phyloP scores from a whole-genome alignment of 2,329 filamentous ascomycete species.

The Dryadomyces quercivorus region DNA sequence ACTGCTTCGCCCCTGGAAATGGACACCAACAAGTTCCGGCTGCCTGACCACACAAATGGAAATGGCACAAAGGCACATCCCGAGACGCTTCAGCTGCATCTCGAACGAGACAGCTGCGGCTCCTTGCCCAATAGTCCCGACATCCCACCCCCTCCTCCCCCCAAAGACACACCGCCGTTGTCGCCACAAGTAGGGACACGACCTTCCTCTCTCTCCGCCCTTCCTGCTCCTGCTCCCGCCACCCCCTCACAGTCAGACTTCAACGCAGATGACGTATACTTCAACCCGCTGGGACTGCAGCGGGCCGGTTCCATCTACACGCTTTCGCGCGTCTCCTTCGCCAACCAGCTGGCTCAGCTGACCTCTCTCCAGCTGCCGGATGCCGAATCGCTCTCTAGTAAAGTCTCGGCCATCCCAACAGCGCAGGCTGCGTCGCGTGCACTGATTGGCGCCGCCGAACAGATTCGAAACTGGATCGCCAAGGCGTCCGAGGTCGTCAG shows the following conservation, averaged over 20 bases:
- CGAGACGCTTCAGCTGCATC: constrained; percentile 44
- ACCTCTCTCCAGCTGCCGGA: constrained; percentile 84
- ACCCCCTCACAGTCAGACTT: constrained; percentile 23
- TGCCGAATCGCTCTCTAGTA: constrained; percentile 68
- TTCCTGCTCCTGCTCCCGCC: neutral
- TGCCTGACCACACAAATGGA: constrained; percentile 58
- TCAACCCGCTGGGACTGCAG: constrained; percentile 51
- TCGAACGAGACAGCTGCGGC: constrained; percentile 31
- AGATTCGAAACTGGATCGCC: constrained; percentile 87
- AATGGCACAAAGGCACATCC: constrained; percentile 53
- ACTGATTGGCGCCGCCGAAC: constrained; percentile 75
- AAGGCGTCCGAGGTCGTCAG: constrained; percentile 84
- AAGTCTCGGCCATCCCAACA: constrained; percentile 73
- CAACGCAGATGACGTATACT: constrained; percentile 46
- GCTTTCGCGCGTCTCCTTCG: constrained; percentile 81
- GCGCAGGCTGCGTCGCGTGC: constrained; percentile 74
- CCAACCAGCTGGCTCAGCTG: constrained; percentile 82
- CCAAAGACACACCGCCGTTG: constrained; percentile 40
- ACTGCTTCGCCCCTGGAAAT: constrained; percentile 41
- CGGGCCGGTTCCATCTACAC: constrained; percentile 86
- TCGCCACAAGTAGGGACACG: constrained; percentile 6
- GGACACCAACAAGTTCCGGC: constrained; percentile 63
- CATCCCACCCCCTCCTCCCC: constrained; percentile 20
- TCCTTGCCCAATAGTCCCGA: neutral
- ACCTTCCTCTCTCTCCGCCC: neutral